phyloP scores from a whole-genome alignment of 768 basidiomycete genomes.

The Saitozyma podzolica region DNA sequence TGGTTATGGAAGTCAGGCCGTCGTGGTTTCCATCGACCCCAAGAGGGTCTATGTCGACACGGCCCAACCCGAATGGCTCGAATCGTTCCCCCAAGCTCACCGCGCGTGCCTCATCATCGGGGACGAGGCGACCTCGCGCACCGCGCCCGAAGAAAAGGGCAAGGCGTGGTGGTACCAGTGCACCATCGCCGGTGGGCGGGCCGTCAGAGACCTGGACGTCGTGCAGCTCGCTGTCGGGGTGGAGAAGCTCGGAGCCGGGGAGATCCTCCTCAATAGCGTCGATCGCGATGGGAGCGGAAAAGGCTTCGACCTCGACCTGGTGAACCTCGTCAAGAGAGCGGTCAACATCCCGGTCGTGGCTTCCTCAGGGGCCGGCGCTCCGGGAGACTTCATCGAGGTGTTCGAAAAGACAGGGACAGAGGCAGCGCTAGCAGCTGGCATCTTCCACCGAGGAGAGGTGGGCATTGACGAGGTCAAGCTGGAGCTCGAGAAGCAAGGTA shows the following conservation, averaged over 20 bases:
- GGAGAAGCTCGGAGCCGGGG: slow-evolving; percentile 89
- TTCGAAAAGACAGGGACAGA: slow-evolving; percentile 78
- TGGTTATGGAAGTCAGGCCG: slow-evolving; percentile 91
- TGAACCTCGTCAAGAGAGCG: slow-evolving; percentile 69
- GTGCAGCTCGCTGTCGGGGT: slow-evolving; percentile 88
- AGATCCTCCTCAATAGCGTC: slow-evolving; percentile 92
- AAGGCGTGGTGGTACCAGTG: slow-evolving; percentile 99
- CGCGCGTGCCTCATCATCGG: slow-evolving; percentile 49
- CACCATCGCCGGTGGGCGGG: slow-evolving; percentile 90
- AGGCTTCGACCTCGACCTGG: slow-evolving; percentile 85
- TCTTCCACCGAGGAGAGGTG: slow-evolving; percentile 91
- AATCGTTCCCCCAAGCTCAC: slow-evolving; percentile 58
- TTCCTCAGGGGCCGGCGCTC: slow-evolving; percentile 84
- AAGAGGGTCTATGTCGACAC: slow-evolving; percentile 75
- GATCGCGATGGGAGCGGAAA: slow-evolving; percentile 90
- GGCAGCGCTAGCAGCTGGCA: slow-evolving; percentile 92
- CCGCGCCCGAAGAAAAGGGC: slow-evolving; percentile 62
- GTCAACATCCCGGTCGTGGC: slow-evolving; percentile 92
- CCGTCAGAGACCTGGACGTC: slow-evolving; percentile 76
- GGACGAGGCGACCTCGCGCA: slow-evolving; percentile 47
- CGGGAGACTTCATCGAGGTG: slow-evolving; percentile 81
- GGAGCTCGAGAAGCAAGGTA: slow-evolving; percentile 41
- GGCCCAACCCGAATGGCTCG: slow-evolving; percentile 40
- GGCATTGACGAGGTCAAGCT: slow-evolving; percentile 77
- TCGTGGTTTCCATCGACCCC: slow-evolving; percentile 96